Conservation (phyloP, 345 rosid genomes). For the Acer campestre region DNA sequence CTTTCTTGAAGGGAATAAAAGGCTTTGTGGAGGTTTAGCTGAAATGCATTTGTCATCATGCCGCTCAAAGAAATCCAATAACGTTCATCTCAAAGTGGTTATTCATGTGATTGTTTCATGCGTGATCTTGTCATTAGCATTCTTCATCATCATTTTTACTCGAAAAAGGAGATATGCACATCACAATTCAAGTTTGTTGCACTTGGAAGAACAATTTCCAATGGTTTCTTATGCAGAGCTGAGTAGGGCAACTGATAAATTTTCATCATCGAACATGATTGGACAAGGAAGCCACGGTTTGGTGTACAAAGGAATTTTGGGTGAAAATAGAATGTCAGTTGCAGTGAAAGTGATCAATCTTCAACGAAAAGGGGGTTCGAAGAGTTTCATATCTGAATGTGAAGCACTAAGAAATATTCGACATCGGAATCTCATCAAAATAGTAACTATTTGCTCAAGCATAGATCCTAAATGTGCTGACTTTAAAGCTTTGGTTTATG, state of each 20-base stretch:
- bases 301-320: too few species aligned
- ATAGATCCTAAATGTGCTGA: not conserved
- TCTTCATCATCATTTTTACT: not conserved
- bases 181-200: not conserved
- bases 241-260: constrained; percentile 24
- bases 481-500: constrained; percentile 31
- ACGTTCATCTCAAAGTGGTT: not conserved
- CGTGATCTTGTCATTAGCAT: not conserved
- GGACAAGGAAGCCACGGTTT: too few species aligned
- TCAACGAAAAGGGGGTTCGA: too few species aligned
- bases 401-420: constrained; percentile 34
- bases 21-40: constrained; percentile 13
- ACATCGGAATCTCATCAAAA: constrained; percentile 47
- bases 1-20: not conserved
- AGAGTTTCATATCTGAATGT: too few species aligned
- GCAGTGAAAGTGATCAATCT: too few species aligned
- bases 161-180: not conserved
- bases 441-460: constrained; percentile 39
- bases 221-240: constrained; percentile 5
- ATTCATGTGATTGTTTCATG: not conserved
- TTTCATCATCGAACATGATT: constrained; percentile 19
- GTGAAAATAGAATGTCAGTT: too few species aligned
- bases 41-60: constrained; percentile 21
- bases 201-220: not conserved
- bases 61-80: constrained; percentile 12